These are phyloP conservation scores for Gracilaria gracilis DNA, from an alignment of 23 red algal genomes.

Conservation along the genomic window DNA sequence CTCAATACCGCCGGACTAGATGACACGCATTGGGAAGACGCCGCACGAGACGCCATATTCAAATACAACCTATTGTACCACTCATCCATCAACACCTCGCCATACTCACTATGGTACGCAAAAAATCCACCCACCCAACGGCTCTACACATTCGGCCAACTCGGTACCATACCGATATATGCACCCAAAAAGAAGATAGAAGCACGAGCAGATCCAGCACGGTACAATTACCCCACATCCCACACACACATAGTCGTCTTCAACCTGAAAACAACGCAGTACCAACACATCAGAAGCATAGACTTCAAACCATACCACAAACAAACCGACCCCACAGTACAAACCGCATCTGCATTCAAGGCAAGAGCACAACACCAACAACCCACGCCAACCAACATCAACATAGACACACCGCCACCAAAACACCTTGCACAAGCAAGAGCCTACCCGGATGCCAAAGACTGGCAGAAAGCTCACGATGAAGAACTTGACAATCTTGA, in stretches of 20 bases:
- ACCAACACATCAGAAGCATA: too few species aligned
- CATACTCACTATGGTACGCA: slow-evolving; percentile 15
- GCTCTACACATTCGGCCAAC: slow-evolving; percentile 19
- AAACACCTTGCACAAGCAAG: background rate
- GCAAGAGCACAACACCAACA: too few species aligned
- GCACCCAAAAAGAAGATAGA: slow-evolving; percentile 8
- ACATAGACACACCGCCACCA: too few species aligned
- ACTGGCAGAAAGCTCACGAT: too few species aligned
- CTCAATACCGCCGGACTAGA: slow-evolving; percentile 3
- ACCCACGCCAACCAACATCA: too few species aligned
- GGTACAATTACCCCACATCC: background rate
- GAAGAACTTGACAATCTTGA: background rate
- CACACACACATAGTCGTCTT: background rate
- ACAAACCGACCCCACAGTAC: too few species aligned
- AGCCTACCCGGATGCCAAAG: too few species aligned
- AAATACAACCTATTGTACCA: slow-evolving; percentile 43
- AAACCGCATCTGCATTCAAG: too few species aligned
- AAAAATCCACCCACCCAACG: background rate
- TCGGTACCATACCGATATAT: background rate
- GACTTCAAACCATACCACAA: background rate
- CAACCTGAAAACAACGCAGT: too few species aligned
- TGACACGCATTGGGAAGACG: slow-evolving; percentile 15
- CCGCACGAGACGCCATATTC: background rate
- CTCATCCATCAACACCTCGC: background rate
- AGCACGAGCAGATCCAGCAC: slow-evolving; percentile 1